Percentiles rank a stretch among this genome's conserved stretches.
Conservation (phyloP, 805 yeast species). For the Maudiozyma pseudohumilis region DNA sequence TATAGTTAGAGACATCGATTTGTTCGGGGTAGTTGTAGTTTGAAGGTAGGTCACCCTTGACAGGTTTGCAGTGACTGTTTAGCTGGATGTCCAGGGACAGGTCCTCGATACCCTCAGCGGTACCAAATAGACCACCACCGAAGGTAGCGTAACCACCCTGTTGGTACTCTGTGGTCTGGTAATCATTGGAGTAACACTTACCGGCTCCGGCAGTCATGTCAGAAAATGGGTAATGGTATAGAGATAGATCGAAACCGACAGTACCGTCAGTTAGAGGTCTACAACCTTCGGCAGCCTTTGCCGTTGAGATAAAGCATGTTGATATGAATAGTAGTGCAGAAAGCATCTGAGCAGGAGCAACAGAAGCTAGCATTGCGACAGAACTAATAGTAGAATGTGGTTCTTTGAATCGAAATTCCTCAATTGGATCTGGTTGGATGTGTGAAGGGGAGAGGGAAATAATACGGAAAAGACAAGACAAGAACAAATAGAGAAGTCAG, state of each 20-base stretch:
- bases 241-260: background rate
- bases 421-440: too few relatives aligned
- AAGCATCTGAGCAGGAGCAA: too few relatives aligned
- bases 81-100: background rate
- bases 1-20: conserved; percentile 10
- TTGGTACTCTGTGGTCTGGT: background rate
- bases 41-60: background rate
- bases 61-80: background rate
- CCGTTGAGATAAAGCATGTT: too few relatives aligned
- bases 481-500: too few relatives aligned
- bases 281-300: conserved; percentile 1
- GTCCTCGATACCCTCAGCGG: background rate
- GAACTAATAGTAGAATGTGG: too few relatives aligned
- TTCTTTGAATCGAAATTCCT: too few relatives aligned
- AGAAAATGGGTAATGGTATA: background rate
- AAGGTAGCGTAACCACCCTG: background rate
- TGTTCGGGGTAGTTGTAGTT: background rate
- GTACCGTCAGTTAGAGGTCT: background rate
- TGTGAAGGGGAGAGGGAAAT: too few relatives aligned
- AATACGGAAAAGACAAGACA: too few relatives aligned
- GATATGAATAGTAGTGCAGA: too few relatives aligned
- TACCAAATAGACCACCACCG: conserved; percentile 1
- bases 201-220: background rate
- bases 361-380: too few relatives aligned
- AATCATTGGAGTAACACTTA: background rate